These are phyloP conservation scores for Diaporthe capsici DNA, from an alignment of 2,329 filamentous ascomycete species.

Conservation along the genomic window DNA sequence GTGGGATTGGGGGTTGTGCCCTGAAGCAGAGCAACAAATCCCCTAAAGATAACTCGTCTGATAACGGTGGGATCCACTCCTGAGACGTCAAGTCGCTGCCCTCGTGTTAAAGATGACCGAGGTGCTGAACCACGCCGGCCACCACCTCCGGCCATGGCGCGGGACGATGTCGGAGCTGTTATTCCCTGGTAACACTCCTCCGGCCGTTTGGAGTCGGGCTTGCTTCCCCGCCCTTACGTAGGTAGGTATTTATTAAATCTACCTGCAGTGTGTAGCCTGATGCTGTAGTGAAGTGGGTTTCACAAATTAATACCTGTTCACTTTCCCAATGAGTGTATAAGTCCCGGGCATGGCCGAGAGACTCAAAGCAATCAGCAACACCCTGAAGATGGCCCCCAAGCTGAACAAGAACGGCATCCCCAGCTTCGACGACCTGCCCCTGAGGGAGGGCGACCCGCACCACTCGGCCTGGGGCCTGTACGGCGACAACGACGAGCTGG, in stretches of 20 bases:
- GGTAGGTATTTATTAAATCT: neutral
- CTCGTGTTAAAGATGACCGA: conserved; percentile 28
- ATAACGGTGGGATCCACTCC: conserved; percentile 2
- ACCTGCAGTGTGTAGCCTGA: neutral
- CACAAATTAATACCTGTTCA: neutral
- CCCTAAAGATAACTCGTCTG: neutral
- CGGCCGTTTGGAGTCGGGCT: conserved; percentile 10
- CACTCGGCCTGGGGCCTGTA: conserved; percentile 64
- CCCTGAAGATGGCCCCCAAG: conserved; percentile 44
- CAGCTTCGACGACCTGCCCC: conserved; percentile 61
- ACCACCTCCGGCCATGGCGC: conserved; percentile 6
- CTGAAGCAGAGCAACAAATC: neutral
- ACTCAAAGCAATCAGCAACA: conserved; percentile 28
- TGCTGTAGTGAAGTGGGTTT: neutral
- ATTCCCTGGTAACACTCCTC: neutral
- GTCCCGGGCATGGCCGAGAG: neutral
- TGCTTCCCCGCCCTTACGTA: conserved; percentile 16
- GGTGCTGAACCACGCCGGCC: conserved; percentile 2
- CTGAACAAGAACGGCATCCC: conserved; percentile 60
- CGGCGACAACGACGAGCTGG: conserved; percentile 70
- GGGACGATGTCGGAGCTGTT: conserved; percentile 31
- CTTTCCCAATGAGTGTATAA: neutral
- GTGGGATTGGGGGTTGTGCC: neutral
- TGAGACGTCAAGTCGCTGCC: neutral
- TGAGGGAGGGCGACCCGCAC: conserved; percentile 62